Evolutionary conservation across 345 rosid genomes (phyloP).

Genomic region (Reutealis trisperma): DNA sequence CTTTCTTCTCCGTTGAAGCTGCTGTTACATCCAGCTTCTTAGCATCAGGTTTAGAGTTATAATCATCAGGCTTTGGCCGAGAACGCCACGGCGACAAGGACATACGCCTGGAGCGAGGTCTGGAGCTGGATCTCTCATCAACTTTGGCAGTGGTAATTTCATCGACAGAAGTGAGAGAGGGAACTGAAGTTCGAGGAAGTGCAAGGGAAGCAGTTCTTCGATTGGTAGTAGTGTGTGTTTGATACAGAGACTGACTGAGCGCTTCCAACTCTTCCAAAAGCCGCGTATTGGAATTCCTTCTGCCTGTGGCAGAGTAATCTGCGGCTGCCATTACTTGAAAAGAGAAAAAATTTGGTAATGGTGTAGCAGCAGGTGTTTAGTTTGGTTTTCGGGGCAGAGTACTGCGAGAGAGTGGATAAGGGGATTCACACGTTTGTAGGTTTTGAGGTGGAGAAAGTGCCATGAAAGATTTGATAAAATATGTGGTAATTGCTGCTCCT

Average conservation of each 20-base stretch:
- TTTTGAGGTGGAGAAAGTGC: slow-evolving; percentile 28
- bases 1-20: slow-evolving; percentile 54
- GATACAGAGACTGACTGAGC: slow-evolving; percentile 79
- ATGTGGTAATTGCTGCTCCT: slow-evolving; percentile 27
- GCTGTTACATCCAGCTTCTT: slow-evolving; percentile 37
- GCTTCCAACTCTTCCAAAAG: slow-evolving; percentile 84
- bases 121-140: slow-evolving; percentile 32
- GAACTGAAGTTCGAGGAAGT: slow-evolving; percentile 70
- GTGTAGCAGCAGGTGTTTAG: background rate
- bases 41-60: slow-evolving; percentile 21
- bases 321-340: slow-evolving; percentile 41
- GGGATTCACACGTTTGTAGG: background rate
- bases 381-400: background rate
- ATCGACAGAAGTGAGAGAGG: slow-evolving; percentile 37
- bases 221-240: slow-evolving; percentile 43
- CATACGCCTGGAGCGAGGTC: slow-evolving; percentile 61
- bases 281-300: slow-evolving; percentile 66
- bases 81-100: slow-evolving; percentile 95
- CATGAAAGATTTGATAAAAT: background rate
- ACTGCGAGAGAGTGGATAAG: slow-evolving; percentile 21
- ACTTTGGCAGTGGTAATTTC: slow-evolving; percentile 32
- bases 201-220: slow-evolving; percentile 84
- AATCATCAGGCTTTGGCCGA: slow-evolving; percentile 61
- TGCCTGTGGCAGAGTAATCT: slow-evolving; percentile 35
- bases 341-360: background rate